These are phyloP conservation scores for Podospora tetraspora DNA, from an alignment of 495 filamentous ascomycete genomes.

Conservation along the genomic window DNA sequence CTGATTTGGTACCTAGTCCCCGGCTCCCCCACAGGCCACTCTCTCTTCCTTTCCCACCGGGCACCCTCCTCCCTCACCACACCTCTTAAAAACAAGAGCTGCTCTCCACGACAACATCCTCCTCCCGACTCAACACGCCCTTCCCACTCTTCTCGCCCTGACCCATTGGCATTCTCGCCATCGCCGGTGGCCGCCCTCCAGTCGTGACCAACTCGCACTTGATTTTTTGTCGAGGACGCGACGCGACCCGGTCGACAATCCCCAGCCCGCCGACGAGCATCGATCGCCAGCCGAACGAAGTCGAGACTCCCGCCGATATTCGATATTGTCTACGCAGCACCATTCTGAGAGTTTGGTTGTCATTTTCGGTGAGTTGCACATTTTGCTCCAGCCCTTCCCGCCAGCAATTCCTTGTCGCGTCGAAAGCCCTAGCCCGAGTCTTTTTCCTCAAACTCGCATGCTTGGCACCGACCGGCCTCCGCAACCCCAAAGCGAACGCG, in stretches of 20 bases:
- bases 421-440: not conserved
- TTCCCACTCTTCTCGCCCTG: conserved; percentile 14
- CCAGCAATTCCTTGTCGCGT: not conserved
- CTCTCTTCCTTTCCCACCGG: conserved; percentile 13
- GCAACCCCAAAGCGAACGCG: conserved; percentile 7
- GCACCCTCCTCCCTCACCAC: conserved; percentile 28
- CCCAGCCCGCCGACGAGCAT: not conserved
- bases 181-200: conserved; percentile 18
- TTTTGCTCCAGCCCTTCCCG: not conserved
- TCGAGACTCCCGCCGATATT: not conserved
- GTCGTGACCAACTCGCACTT: conserved; percentile 15
- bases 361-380: not conserved
- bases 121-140: conserved; percentile 16
- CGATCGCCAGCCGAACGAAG: conserved; percentile 1
- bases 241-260: conserved; percentile 7
- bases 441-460: not conserved
- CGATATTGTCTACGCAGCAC: not conserved
- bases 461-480: not conserved
- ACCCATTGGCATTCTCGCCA: conserved; percentile 16
- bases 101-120: conserved; percentile 21
- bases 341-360: not conserved
- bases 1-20: conserved; percentile 20
- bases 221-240: conserved; percentile 20
- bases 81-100: conserved; percentile 33
- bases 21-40: conserved; percentile 24